Percentiles rank a stretch among this genome's conserved stretches.
These are phyloP conservation scores for Ceratocystis colombiana DNA, from an alignment of 2,329 filamentous ascomycete species.

Conservation along the genomic window DNA sequence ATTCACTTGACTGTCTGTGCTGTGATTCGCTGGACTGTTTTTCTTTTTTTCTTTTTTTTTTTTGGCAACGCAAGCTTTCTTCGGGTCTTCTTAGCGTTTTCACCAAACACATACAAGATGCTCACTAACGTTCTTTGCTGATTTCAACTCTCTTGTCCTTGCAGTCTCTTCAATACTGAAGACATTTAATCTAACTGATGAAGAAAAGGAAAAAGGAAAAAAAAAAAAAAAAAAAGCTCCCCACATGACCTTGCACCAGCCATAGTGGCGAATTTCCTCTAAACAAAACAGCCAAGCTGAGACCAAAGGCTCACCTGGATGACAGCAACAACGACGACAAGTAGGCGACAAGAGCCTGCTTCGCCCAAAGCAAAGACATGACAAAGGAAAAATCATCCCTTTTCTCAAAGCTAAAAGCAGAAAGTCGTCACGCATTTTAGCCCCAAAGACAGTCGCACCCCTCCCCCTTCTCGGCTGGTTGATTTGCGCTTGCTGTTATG, in stretches of 20 bases:
- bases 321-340: too few relatives aligned
- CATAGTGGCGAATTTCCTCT: background rate
- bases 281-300: background rate
- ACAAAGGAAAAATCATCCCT: background rate
- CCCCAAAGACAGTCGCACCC: background rate
- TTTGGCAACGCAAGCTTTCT: background rate
- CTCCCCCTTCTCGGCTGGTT: background rate
- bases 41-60: background rate
- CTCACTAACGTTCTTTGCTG: background rate
- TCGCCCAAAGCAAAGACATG: background rate
- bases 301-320: too few relatives aligned
- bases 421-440: background rate
- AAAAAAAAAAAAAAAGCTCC: background rate
- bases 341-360: background rate
- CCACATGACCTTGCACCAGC: slow-evolving; percentile 10
- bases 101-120: background rate
- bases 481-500: background rate
- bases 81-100: background rate
- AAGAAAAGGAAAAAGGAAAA: background rate
- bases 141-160: too few relatives aligned
- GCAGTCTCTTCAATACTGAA: background rate
- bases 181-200: background rate
- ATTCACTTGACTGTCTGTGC: background rate
- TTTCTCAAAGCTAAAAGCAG: background rate
- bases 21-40: background rate